Percentiles rank a stretch among this genome's conserved stretches.
phyloP scores from a whole-genome alignment of 2,329 filamentous ascomycete genomes.

The Berkeleyomyces basicola region DNA sequence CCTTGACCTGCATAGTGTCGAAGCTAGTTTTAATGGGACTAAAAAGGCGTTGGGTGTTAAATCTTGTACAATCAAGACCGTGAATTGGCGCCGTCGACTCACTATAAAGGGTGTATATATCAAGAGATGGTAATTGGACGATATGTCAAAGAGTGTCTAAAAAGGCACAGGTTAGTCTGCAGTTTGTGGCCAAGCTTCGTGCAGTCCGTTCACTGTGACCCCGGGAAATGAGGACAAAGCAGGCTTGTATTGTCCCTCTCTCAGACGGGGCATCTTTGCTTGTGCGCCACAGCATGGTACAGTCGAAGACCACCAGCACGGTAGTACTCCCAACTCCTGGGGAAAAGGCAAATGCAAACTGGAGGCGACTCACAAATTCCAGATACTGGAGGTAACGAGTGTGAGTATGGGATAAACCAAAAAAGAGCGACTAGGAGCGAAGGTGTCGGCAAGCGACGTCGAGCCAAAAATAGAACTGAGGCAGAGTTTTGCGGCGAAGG shows the following conservation, averaged over 20 bases:
- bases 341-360: not conserved
- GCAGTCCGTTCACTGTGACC: too few relatives aligned
- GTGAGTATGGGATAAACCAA: not conserved
- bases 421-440: not conserved
- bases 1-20: conserved; percentile 33
- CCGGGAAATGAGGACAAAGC: too few relatives aligned
- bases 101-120: too few relatives aligned
- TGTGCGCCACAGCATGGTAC: too few relatives aligned
- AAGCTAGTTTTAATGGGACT: not conserved
- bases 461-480: conserved; percentile 2
- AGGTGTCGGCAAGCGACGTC: not conserved
- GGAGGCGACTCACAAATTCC: conserved; percentile 1
- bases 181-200: too few relatives aligned
- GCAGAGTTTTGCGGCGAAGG: not conserved
- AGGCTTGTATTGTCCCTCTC: too few relatives aligned
- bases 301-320: not conserved
- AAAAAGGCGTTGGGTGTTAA: not conserved
- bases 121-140: too few relatives aligned
- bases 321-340: not conserved
- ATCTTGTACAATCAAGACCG: too few relatives aligned
- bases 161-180: too few relatives aligned
- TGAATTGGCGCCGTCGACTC: too few relatives aligned
- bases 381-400: not conserved
- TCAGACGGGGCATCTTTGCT: too few relatives aligned
- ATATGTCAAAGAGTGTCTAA: too few relatives aligned